Conservation (phyloP, 495 filamentous ascomycete species). For the Rhizodiscina lignyota region DNA sequence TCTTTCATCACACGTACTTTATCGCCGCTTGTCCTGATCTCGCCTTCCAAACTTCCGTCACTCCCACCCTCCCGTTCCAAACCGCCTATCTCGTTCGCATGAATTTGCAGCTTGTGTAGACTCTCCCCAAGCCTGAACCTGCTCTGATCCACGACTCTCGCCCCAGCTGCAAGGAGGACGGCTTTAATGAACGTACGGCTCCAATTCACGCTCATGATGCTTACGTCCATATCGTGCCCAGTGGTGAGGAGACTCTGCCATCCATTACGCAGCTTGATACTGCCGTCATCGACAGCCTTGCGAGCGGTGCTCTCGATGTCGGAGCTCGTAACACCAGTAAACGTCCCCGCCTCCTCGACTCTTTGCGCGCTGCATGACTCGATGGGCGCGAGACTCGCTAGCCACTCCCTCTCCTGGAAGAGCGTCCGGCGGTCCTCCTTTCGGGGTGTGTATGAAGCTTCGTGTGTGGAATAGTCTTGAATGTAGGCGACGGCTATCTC, state of each 20-base stretch:
- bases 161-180: slow-evolving; percentile 5
- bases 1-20: slow-evolving; percentile 8
- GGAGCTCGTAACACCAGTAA: slow-evolving; percentile 5
- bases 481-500: slow-evolving; percentile 9
- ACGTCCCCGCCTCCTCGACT: slow-evolving; percentile 6
- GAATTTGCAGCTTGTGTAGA: slow-evolving; percentile 5
- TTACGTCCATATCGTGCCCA: not conserved
- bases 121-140: not conserved
- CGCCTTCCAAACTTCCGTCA: slow-evolving; percentile 8
- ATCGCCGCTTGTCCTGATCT: slow-evolving; percentile 15
- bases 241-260: slow-evolving; percentile 6
- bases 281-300: slow-evolving; percentile 5
- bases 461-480: slow-evolving; percentile 7
- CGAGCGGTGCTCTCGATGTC: slow-evolving; percentile 7
- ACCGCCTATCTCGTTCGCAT: slow-evolving; percentile 17
- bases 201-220: slow-evolving; percentile 21
- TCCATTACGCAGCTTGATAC: slow-evolving; percentile 13
- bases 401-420: slow-evolving; percentile 8
- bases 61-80: slow-evolving; percentile 6
- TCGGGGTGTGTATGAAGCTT: slow-evolving; percentile 3
- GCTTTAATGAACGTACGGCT: slow-evolving; percentile 12
- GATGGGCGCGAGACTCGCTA: slow-evolving; percentile 8
- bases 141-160: not conserved
- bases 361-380: slow-evolving; percentile 10
- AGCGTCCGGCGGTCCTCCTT: slow-evolving; percentile 1